These are phyloP conservation scores for Apiotrichum akiyoshidainum DNA, from an alignment of 1,284 basidiomycete species.

Conservation along the genomic window DNA sequence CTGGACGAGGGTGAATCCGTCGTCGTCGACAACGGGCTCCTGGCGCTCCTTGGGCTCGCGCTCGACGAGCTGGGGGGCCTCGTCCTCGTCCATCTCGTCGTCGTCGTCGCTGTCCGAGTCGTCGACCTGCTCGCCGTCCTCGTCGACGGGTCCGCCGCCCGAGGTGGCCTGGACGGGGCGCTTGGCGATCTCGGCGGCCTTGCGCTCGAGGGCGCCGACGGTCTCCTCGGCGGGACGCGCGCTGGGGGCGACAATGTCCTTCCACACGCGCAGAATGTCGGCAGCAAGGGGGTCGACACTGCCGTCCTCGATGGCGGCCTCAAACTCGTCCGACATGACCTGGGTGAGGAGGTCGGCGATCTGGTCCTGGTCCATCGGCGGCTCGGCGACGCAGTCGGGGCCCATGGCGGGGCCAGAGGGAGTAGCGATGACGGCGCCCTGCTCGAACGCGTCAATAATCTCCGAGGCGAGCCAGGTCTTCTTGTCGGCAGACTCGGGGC, in stretches of 20 bases:
- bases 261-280: conserved; percentile 69
- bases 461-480: conserved; percentile 74
- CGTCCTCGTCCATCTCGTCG: conserved; percentile 50
- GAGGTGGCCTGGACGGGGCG: conserved; percentile 28
- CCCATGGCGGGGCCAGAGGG: conserved; percentile 19
- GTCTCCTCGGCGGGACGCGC: conserved; percentile 55
- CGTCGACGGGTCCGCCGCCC: conserved; percentile 43
- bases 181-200: conserved; percentile 55
- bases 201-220: conserved; percentile 62
- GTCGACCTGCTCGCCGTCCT: conserved; percentile 54
- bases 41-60: conserved; percentile 43
- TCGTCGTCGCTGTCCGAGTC: conserved; percentile 51
- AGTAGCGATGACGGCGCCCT: conserved; percentile 33
- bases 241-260: conserved; percentile 49
- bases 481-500: conserved; percentile 66
- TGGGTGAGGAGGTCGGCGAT: conserved; percentile 68
- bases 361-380: conserved; percentile 66
- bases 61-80: conserved; percentile 58
- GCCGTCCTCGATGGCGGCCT: conserved; percentile 73
- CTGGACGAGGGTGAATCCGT: conserved; percentile 80
- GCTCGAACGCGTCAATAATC: conserved; percentile 79
- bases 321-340: conserved; percentile 80
- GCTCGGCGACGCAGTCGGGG: conserved; percentile 38
- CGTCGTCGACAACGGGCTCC: conserved; percentile 75
- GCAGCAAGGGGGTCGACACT: conserved; percentile 66